These are phyloP conservation scores for Dothidotthia symphoricarpi DNA, from an alignment of 2,329 filamentous ascomycete genomes.

Conservation along the genomic window DNA sequence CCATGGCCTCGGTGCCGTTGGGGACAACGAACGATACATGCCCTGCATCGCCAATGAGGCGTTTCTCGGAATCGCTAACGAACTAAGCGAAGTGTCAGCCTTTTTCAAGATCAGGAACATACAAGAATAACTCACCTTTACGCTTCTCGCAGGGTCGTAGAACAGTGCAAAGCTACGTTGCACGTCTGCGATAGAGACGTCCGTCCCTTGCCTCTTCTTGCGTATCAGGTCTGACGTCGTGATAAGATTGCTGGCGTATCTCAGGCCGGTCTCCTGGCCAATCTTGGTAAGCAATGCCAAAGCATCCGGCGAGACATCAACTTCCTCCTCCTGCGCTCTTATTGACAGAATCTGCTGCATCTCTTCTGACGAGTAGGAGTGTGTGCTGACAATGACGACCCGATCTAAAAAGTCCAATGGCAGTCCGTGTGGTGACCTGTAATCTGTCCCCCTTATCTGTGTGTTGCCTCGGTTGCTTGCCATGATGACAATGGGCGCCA, in stretches of 20 bases:
- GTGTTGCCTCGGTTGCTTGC: constrained; percentile 93
- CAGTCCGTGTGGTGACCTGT: constrained; percentile 87
- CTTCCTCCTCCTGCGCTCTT: constrained; percentile 91
- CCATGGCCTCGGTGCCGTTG: constrained; percentile 66
- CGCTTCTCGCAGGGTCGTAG: constrained; percentile 83
- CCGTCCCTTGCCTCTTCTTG: constrained; percentile 79
- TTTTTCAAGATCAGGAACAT: background rate
- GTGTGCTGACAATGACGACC: constrained; percentile 93
- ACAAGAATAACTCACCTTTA: constrained; percentile 54
- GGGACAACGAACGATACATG: constrained; percentile 64
- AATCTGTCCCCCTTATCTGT: constrained; percentile 88
- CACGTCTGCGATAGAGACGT: constrained; percentile 83
- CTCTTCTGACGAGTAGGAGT: constrained; percentile 77
- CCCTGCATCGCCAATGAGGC: constrained; percentile 86
- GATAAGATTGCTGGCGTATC: constrained; percentile 98
- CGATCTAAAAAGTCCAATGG: constrained; percentile 95
- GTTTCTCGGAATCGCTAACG: constrained; percentile 84
- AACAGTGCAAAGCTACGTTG: constrained; percentile 92
- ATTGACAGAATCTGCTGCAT: constrained; percentile 91
- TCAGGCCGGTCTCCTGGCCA: constrained; percentile 82
- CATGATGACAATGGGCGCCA: constrained; percentile 98
- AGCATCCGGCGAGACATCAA: constrained; percentile 86
- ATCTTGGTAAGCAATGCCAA: constrained; percentile 94
- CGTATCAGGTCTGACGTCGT: constrained; percentile 86
- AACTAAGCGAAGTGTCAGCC: constrained; percentile 53